phyloP scores from a whole-genome alignment of 305 asterid species.

The Solanum aculeatissimum region DNA sequence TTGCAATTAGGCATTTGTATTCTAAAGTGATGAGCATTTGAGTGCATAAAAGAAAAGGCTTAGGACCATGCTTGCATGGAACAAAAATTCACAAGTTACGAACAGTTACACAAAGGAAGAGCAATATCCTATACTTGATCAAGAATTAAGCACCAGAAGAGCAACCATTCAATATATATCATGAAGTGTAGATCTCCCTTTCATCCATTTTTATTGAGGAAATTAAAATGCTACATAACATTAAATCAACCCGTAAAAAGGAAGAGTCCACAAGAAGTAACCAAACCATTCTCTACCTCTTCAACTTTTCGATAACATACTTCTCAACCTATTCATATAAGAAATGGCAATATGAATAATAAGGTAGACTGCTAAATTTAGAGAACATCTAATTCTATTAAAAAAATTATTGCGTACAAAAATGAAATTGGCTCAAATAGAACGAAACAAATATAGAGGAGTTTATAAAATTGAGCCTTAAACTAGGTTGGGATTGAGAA shows the following conservation, averaged over 20 bases:
- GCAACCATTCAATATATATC: not conserved
- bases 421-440: not conserved
- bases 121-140: not conserved
- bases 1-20: not conserved
- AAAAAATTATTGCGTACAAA: not conserved
- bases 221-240: not conserved
- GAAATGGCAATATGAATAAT: not conserved
- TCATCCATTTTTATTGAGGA: not conserved
- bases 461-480: not conserved
- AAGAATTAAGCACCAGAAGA: not conserved
- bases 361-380: not conserved
- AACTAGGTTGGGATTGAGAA: not conserved
- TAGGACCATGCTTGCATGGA: not conserved
- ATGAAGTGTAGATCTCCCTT: not conserved
- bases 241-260: not conserved
- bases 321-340: not conserved
- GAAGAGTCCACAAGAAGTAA: not conserved
- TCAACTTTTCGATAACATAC: not conserved
- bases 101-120: not conserved
- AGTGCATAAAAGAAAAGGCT: not conserved
- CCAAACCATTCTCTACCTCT: not conserved
- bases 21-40: not conserved
- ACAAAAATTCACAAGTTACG: not conserved
- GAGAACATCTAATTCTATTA: not conserved
- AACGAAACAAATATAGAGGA: not conserved